phyloP scores from a whole-genome alignment of 331 rosid genomes.

The Arachis monticola region DNA sequence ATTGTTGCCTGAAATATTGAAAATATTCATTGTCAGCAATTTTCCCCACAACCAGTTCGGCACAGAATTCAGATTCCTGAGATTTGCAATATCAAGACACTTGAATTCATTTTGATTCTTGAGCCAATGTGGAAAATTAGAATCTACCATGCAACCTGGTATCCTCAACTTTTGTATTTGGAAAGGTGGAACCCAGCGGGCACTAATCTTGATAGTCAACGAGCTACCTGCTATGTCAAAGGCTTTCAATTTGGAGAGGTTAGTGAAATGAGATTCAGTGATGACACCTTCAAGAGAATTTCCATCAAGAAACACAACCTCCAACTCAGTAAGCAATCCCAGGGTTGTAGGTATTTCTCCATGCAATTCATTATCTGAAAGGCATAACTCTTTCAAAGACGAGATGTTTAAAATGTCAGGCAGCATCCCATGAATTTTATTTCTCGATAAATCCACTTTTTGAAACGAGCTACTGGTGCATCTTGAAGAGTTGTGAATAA shows the following conservation, averaged over 20 bases:
- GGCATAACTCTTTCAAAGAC: not conserved
- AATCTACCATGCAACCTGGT: not conserved
- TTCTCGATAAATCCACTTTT: not conserved
- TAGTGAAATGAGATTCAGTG: not conserved
- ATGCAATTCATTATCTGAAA: not conserved
- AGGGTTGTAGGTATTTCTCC: slow-evolving; percentile 13
- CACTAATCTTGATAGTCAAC: not conserved
- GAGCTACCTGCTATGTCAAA: not conserved
- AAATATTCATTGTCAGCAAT: accelerated
- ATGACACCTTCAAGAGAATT: not conserved
- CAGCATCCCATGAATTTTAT: not conserved
- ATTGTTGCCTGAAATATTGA: slow-evolving; percentile 16
- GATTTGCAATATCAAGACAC: not conserved
- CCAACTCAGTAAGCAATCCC: not conserved
- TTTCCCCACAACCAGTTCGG: slow-evolving; percentile 1
- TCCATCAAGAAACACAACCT: not conserved
- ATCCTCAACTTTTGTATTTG: not conserved
- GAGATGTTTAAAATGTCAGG: not conserved
- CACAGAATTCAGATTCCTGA: not conserved
- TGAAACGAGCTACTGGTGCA: not conserved
- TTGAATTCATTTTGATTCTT: not conserved
- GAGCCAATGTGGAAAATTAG: not conserved
- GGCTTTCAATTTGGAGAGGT: not conserved
- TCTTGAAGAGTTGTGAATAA: not conserved
- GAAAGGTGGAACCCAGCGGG: not conserved